Evolutionary conservation across 768 basidiomycete species (phyloP).

Genomic region (Leccinum subtestaceum): DNA sequence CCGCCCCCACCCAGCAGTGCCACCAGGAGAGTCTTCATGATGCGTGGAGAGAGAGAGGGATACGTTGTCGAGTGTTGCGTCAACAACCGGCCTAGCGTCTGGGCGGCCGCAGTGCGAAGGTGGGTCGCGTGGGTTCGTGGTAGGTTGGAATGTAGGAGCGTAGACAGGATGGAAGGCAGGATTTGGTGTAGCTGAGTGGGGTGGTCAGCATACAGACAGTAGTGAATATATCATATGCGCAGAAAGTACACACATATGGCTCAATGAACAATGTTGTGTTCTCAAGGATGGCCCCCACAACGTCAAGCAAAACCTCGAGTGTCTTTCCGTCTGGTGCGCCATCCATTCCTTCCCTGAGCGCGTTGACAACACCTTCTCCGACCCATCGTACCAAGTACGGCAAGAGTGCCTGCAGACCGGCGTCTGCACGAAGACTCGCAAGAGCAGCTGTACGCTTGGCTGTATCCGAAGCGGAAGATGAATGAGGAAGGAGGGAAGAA

Average conservation of each 20-base stretch:
- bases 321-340: slow-evolving; percentile 65
- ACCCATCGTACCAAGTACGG: slow-evolving; percentile 96
- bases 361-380: slow-evolving; percentile 77
- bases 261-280: slow-evolving; percentile 91
- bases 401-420: slow-evolving; percentile 85
- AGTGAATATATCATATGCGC: not conserved
- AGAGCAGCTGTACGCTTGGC: slow-evolving; percentile 85
- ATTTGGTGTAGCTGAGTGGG: slow-evolving; percentile 86
- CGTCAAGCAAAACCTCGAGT: slow-evolving; percentile 81
- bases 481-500: slow-evolving; percentile 68
- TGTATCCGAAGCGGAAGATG: slow-evolving; percentile 42
- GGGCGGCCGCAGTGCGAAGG: slow-evolving; percentile 77
- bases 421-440: slow-evolving; percentile 84
- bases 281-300: slow-evolving; percentile 78
- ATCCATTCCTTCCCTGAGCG: slow-evolving; percentile 48
- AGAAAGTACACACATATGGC: slow-evolving; percentile 75
- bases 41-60: slow-evolving; percentile 80
- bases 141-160: slow-evolving; percentile 83
- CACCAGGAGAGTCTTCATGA: slow-evolving; percentile 90
- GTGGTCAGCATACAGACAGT: not conserved
- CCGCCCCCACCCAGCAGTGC: slow-evolving; percentile 57
- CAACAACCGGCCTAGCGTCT: slow-evolving; percentile 79
- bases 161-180: slow-evolving; percentile 88
- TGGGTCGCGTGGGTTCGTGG: slow-evolving; percentile 68
- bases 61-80: slow-evolving; percentile 86